phyloP scores from a whole-genome alignment of 148 eudicot genomes.

The Oxyria digyna region DNA sequence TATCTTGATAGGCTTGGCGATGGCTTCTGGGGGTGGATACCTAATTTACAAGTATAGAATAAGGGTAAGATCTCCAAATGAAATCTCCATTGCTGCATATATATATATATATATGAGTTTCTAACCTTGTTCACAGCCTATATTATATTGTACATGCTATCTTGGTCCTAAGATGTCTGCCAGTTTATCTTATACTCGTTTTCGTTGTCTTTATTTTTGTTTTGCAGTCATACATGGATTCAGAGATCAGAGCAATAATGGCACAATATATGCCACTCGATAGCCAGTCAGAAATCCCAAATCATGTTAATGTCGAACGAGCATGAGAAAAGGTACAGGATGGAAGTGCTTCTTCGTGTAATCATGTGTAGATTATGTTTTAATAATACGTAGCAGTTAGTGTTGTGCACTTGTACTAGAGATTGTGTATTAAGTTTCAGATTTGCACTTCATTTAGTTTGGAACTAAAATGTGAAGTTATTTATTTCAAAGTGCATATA shows the following conservation, averaged over 20 bases:
- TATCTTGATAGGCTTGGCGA: constrained; percentile 53
- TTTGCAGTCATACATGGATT: constrained; percentile 84
- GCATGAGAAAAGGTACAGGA: constrained; percentile 34
- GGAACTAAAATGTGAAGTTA: too few relatives aligned
- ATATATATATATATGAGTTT: background rate
- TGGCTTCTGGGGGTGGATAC: constrained; percentile 74
- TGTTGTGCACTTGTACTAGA: background rate
- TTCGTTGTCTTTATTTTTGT: constrained; percentile 5
- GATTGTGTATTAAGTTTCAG: too few relatives aligned
- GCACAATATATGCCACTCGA: constrained; percentile 94
- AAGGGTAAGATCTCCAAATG: constrained; percentile 47
- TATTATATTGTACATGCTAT: background rate
- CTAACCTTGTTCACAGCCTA: background rate
- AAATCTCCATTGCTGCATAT: background rate
- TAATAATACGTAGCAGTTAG: background rate
- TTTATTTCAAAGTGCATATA: too few relatives aligned
- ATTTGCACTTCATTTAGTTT: too few relatives aligned
- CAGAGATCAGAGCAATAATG: constrained; percentile 95
- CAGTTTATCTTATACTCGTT: background rate
- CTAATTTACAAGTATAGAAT: constrained; percentile 78
- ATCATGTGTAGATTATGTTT: constrained; percentile 21
- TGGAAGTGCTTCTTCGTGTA: constrained; percentile 9
- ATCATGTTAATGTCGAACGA: constrained; percentile 45
- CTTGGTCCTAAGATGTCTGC: too few relatives aligned
- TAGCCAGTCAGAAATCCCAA: constrained; percentile 59